These are phyloP conservation scores for Lodderomyces jiufengensis DNA, from an alignment of 1,139 yeast species.

Conservation along the genomic window DNA sequence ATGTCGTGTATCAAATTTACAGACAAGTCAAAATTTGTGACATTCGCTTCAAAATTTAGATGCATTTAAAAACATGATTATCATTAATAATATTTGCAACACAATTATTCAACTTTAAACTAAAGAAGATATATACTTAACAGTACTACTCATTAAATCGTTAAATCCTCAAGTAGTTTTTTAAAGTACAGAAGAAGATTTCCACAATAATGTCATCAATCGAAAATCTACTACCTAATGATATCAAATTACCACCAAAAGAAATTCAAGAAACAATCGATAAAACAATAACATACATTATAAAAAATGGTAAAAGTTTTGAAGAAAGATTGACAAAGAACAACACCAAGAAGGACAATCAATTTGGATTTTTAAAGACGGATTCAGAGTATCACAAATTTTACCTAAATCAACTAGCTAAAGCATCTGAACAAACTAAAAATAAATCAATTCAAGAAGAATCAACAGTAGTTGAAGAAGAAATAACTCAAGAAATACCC, in stretches of 20 bases:
- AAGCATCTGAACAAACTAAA: neutral
- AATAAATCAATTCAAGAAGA: neutral
- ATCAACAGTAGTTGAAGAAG: constrained; percentile 4
- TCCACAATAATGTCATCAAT: too few relatives aligned
- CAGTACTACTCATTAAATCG: too few relatives aligned
- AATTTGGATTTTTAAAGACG: constrained; percentile 60
- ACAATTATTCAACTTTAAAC: too few relatives aligned
- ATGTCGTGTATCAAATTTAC: too few relatives aligned
- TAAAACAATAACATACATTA: constrained; percentile 70
- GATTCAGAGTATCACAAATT: constrained; percentile 55
- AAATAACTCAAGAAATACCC: constrained; percentile 5
- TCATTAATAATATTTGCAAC: too few relatives aligned
- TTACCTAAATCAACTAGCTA: constrained; percentile 40
- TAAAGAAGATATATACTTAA: too few relatives aligned
- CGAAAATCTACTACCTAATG: too few relatives aligned
- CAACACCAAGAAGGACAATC: constrained; percentile 29
- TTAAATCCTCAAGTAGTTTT: too few relatives aligned
- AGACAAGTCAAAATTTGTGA: too few relatives aligned
- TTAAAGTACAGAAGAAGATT: too few relatives aligned
- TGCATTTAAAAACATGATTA: too few relatives aligned
- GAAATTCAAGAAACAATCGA: constrained; percentile 57
- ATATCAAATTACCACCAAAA: constrained; percentile 53
- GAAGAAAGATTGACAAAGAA: constrained; percentile 57
- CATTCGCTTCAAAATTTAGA: too few relatives aligned
- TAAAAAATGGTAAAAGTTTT: constrained; percentile 63